These are phyloP conservation scores for Speleostelium caveatum DNA, from an alignment of 78 protist genomes.

Conservation along the genomic window DNA sequence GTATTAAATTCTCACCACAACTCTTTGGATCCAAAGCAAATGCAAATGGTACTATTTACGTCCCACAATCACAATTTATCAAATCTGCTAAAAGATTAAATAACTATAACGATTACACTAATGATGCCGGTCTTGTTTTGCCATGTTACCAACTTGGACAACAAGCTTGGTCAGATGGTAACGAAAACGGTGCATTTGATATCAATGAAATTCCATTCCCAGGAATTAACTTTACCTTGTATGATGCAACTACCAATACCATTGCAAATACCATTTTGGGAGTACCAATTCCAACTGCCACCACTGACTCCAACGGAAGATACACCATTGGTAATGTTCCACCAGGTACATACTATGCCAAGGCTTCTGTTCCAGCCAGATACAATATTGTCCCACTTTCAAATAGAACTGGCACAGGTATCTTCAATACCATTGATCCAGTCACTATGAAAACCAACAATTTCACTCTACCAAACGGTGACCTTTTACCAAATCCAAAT, in stretches of 20 bases:
- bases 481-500: not conserved
- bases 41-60: not conserved
- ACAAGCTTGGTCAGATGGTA: conserved; percentile 41
- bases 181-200: conserved; percentile 46
- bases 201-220: conserved; percentile 47
- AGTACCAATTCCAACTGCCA: not conserved
- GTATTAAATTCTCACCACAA: not conserved
- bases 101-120: not conserved
- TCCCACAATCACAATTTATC: not conserved
- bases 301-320: conserved; percentile 23
- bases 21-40: not conserved
- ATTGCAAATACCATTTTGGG: conserved; percentile 6
- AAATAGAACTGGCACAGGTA: not conserved
- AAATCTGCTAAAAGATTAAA: not conserved
- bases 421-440: not conserved
- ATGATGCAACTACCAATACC: not conserved
- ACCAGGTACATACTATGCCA: conserved; percentile 23
- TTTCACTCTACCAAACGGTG: conserved; percentile 5
- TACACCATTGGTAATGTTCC: conserved; percentile 25
- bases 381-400: not conserved
- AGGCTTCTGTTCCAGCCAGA: conserved; percentile 10
- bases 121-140: conserved; percentile 33
- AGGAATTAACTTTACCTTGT: conserved; percentile 11
- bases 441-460: not conserved
- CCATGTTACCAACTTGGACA: conserved; percentile 37